Base-by-base conservation (phyloP, 108 stramenopile species). In the Nannochloropsis granulata region DNA sequence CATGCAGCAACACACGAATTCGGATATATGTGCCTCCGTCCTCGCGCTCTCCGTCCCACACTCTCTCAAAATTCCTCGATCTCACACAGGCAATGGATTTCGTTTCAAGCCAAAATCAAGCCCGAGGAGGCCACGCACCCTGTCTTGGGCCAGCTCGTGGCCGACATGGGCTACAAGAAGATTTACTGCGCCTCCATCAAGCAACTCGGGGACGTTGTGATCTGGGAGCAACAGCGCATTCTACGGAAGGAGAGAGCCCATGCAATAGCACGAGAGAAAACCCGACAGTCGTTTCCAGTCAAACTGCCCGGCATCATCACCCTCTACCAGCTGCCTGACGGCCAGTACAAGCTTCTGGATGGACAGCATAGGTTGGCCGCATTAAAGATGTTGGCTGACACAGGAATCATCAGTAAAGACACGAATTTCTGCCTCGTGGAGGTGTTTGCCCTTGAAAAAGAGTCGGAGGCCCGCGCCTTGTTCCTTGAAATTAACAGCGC, bases 61-160 rank as follows among this genome's bases (percentile, higher is more conserved):
- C 34, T 34, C 34, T 34, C 34, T 34, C 34, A 5, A 34, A 34
- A 34, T 34, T 34, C 5, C 1, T 34, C 34, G 34, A 34, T 34
- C 5, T 34, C 34, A 34, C 34, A 34, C 56, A 71, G 56, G 56
- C 21, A 71, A 71, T n/a, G 7, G n/a, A 71, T 71, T 71, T n/a
- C 56, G 1, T 71, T 71, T 71, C 56, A 71, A 10, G n/a, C 56
- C n/a, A 71, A 71, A 10, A 71, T 71, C 16, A 71, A 71, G n/a
- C 56, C 56, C 56, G 56, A 71, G 56, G 56, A 71, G 34, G 34
- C 34, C 34, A 44, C 16, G 2, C 86, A 86, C 43, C 86, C 86
- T 3, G 82, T 86, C 21, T 44, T 86, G 45, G 86, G 86, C 13
- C 79, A 45, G 78, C 71, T 83, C 23, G 44, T 86, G 21, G 86